A percentile compares a stretch with the other conserved stretches of the same genome.
Evolutionary conservation across 352 stramenopile genomes (phyloP).

Genomic region (Phytophthora foliorum): DNA sequence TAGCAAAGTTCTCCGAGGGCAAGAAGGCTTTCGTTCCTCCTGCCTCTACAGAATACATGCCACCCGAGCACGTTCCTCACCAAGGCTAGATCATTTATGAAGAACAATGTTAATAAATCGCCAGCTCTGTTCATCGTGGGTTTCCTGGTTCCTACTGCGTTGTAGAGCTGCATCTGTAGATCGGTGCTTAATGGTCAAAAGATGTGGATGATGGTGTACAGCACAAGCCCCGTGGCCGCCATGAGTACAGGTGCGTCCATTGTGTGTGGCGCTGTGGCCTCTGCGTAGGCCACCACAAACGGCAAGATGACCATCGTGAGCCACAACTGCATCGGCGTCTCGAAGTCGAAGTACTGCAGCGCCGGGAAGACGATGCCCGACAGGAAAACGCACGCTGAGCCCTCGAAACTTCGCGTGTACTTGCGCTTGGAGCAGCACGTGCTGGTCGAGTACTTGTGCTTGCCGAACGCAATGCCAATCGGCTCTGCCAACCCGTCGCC

Average conservation of each 20-base stretch:
- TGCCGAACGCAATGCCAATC: constrained; percentile 81
- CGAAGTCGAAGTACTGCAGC: constrained; percentile 86
- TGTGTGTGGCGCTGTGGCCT: constrained; percentile 86
- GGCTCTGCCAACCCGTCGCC: constrained; percentile 83
- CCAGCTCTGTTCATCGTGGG: constrained; percentile 37
- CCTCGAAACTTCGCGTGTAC: constrained; percentile 85
- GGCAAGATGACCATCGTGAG: constrained; percentile 87
- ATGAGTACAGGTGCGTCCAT: constrained; percentile 92
- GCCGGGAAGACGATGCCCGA: constrained; percentile 88
- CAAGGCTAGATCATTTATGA: constrained; percentile 37
- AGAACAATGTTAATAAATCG: constrained; percentile 43
- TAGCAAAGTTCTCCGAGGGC: constrained; percentile 59
- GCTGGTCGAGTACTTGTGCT: constrained; percentile 88
- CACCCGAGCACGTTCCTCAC: constrained; percentile 27
- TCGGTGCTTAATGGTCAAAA: constrained; percentile 50
- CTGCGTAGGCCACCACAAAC: constrained; percentile 84
- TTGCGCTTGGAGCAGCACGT: constrained; percentile 83
- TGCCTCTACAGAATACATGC: constrained; percentile 28
- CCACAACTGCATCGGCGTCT: constrained; percentile 68
- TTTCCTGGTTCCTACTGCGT: constrained; percentile 19
- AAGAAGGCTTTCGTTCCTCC: constrained; percentile 46
- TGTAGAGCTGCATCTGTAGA: constrained; percentile 21
- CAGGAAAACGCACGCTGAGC: constrained; percentile 80
- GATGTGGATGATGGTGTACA: constrained; percentile 85
- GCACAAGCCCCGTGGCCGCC: constrained; percentile 76